Conservation (phyloP, 768 basidiomycete genomes). For the Leccinum incarnatum region DNA sequence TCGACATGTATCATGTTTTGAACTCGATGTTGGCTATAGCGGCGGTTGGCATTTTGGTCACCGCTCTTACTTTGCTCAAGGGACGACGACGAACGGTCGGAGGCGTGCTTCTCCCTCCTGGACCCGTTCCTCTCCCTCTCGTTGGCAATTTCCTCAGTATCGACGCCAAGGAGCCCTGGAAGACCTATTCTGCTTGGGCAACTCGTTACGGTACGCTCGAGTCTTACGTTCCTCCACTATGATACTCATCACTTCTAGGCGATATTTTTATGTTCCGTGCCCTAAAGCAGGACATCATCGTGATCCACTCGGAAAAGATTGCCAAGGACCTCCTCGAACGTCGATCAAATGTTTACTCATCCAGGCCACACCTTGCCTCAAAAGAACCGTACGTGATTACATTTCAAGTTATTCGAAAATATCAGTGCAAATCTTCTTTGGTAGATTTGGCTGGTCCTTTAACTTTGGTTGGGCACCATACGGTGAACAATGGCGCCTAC, state of each 20-base stretch:
- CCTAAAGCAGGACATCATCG: conserved; percentile 21
- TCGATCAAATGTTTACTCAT: conserved; percentile 28
- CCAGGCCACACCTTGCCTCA: conserved; percentile 19
- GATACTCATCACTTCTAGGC: conserved; percentile 3
- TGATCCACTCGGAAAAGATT: conserved; percentile 25
- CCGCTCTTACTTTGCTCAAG: background rate
- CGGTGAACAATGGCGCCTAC: conserved; percentile 22
- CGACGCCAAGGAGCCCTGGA: conserved; percentile 19
- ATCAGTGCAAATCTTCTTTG: background rate
- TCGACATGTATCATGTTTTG: background rate
- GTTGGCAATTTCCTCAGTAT: conserved; percentile 19
- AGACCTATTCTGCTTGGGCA: conserved; percentile 19
- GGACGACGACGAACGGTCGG: background rate
- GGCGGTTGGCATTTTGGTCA: background rate
- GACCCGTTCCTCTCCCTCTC: conserved; percentile 20
- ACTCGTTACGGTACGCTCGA: conserved; percentile 14
- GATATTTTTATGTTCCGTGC: conserved; percentile 22
- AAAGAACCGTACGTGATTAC: conserved; percentile 14
- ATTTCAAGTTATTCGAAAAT: background rate
- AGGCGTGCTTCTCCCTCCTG: conserved; percentile 14
- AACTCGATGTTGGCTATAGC: background rate
- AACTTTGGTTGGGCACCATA: conserved; percentile 18
- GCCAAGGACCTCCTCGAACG: conserved; percentile 29
- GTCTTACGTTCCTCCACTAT: background rate
- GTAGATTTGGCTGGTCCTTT: conserved; percentile 25